Evolutionary conservation across 768 basidiomycete species (phyloP), one percentile per base, ranked within the genome.

Genomic region (Trametes maxima): DNA sequence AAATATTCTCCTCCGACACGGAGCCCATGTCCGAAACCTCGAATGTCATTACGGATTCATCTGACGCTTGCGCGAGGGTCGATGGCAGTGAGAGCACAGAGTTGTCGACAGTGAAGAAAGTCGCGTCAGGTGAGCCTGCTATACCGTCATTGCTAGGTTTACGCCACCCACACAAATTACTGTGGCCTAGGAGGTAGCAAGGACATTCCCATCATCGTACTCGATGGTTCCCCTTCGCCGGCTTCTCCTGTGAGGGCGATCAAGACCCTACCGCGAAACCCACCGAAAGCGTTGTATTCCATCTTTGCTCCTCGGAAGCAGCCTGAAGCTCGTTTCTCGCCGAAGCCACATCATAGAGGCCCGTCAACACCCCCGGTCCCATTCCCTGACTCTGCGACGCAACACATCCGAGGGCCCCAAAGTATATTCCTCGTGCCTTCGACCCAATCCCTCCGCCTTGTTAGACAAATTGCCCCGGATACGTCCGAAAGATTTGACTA

Each of bases 381-480:
- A 21, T 82, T 80, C 67, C 89, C 89, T 33, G 74, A 76, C 64
- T 66, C 66, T 47, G 73, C 75, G 22, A 76, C 74, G 16, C 87
- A 88, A 68, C 89, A 90, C 73, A 79, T 87, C 64, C 84, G 80
- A 64, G 87, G 87, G 37, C 70, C 75, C 17, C 87, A 88, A 68
- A 79, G 72, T 43, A 60, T 59, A n/a, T 79, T 78, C 65, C 44
- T 65, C 24, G 54, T 58, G 36, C 36, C 65, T 36, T 48, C 56
- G 35, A 36, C 50, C 5, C 28, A 48, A 6, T 24, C 52, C 37
- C 43, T 42, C 5, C 42, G 24, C 1, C 44, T 37, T 35, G 6
- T 10, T n/a, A 5, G 5, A 8, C 13, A n/a, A 22, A 1, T 12
- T 36, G 21, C 11, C 24, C 10, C 55, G 22, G 35, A 39, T 12